Evolutionary conservation across 1,139 yeast species (phyloP), one percentile per base, ranked within the genome.

Genomic region (Suzukiozyma palmioleophila): DNA sequence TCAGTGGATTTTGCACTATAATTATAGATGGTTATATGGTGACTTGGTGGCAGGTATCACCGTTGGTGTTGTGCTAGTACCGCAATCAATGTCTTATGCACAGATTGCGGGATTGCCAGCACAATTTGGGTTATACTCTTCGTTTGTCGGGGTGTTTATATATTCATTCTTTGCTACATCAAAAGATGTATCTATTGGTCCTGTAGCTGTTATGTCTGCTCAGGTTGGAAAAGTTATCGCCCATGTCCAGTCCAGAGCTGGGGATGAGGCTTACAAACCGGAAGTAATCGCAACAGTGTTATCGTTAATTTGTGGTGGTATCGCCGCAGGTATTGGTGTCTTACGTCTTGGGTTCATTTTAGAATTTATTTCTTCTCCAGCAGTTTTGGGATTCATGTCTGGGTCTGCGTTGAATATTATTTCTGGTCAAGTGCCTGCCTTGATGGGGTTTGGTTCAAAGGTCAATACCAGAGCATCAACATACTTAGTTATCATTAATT

Each of bases 1-100:
- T 2, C 65, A 69, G 16, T 89, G 97, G 97, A 79, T 89, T 40
- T 76, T 84, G 45, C 86, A 88, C 54, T 90, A 89, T 62, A 90
- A 90, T 55, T 55, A 70, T 12, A 73, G 73, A 35, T 90, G 97
- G 97, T 67, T 84, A 15, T 77, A 79, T 44, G 79, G 90, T 35
- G 97, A 90, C 61, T 62, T 89, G 46, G 81, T 89, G 45, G 96
- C 97, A 2, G 97, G 97, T 57, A 73, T 90, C 43, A 86, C 97
- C 2, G 96, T 89, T 11, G 97, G 97, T 34, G 81, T 86, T 47
- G 97, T 90, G 14, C 74, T 89, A 51, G 96, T 90, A 25, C 97
- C 97, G 2, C 97, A 90, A 62, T 82, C 94, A 8, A 89, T 90
- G 97, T 88, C 96, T 0, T 90, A 90, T 57, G 97, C 97, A 8